A percentile compares a stretch with the other conserved stretches of the same genome.
Evolutionary conservation across 2,329 filamentous ascomycete species (phyloP).

Genomic region (Ophiostoma novo-ulmi): DNA sequence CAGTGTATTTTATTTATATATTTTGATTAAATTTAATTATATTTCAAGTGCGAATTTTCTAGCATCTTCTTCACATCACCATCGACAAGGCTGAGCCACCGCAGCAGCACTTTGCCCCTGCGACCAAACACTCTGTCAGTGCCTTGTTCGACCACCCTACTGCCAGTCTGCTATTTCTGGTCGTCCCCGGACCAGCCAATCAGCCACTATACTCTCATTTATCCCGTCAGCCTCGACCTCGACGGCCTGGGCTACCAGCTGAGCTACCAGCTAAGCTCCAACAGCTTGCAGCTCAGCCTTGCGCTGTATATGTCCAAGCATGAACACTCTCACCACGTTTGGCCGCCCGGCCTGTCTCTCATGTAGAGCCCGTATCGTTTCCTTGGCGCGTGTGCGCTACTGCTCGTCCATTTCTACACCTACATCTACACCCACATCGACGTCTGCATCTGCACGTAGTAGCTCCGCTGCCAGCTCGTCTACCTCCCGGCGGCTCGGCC

Average conservation of each 20-base stretch:
- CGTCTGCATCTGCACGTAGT: neutral
- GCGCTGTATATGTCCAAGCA: neutral
- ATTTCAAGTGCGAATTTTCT: neutral
- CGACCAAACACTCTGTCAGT: neutral
- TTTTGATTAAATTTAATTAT: neutral
- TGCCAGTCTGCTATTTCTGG: neutral
- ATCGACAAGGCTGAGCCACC: slow-evolving; percentile 8
- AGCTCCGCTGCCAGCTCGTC: neutral
- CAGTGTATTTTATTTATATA: neutral
- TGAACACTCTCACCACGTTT: slow-evolving; percentile 11
- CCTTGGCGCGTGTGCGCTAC: neutral
- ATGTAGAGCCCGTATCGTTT: slow-evolving; percentile 10
- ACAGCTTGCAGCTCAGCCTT: slow-evolving; percentile 6
- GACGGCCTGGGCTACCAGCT: neutral
- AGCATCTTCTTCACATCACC: slow-evolving; percentile 6
- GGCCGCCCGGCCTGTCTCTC: slow-evolving; percentile 19
- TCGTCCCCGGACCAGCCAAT: neutral
- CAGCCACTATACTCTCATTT: neutral
- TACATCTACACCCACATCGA: neutral
- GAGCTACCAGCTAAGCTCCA: neutral
- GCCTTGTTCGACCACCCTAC: neutral
- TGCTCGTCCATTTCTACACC: neutral
- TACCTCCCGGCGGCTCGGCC: slow-evolving; percentile 12
- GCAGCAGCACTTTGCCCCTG: neutral
- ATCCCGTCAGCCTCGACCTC: neutral